Base-by-base conservation (phyloP, 2,329 filamentous ascomycete species). In the Ceratocystiopsis sp. region DNA sequence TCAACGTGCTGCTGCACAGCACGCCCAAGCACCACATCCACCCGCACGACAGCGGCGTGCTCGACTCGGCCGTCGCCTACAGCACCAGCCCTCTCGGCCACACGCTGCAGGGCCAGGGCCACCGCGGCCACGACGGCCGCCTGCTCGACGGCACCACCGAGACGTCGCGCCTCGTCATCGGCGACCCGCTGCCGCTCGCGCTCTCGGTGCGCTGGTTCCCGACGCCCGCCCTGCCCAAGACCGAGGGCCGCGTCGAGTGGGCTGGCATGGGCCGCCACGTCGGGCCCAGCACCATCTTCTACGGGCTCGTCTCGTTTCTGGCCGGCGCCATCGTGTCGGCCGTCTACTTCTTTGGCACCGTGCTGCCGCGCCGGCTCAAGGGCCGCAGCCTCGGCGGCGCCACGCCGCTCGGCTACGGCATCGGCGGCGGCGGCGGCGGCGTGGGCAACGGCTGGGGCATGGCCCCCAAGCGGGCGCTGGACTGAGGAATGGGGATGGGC, bases 201-300 rank as follows among this genome's bases (percentile, higher is more conserved):
- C 83, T 96, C 54, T 81, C 76, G 36, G 79, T 96, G 14, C 68
- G 84, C 38, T 96, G 91, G 91, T 91, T 89, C 58, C 80, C 81
- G 1, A 81, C 73, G 19, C 79, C 82, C 1, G 66, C 69, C 35
- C 64, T 89, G 49, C 83, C 82, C 49, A 71, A 70, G 57, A 74
- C 68, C n/a, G 75, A 77, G 57, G 75, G 75, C 12, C 66, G 63
- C 47, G 72, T 79, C 7, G 73, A 77, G 59, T 79, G 75, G 75
- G 66, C 70, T 46, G 75, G 75, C 4, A 68, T 79, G 60, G 74
- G 75, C 15, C 73, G 74, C 0, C 74, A 78, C 50, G 66, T 78
- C 32, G 77, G 74, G 54, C 70, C 73, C 9, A 75, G 72, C 56
- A 78, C 73, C 32, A 58, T 78, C 1, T 78, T 78, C 47, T 79